Evolutionary conservation across 169 alveolate genomes (phyloP), one percentile per base, ranked within the genome.

Genomic region (Cryptosporidium canis): DNA sequence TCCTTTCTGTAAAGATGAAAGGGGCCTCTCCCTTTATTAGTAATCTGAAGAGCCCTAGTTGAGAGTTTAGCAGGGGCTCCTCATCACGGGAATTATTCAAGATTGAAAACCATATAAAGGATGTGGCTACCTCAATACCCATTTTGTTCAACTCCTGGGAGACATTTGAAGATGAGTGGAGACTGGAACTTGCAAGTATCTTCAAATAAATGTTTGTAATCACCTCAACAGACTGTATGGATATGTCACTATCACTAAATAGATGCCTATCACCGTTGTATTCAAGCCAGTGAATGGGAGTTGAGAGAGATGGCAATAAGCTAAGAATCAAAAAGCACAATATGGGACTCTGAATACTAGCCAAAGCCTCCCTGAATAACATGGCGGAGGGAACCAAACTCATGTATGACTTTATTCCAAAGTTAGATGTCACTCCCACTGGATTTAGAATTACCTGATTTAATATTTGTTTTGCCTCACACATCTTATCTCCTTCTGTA

Each of bases 271-370:
- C 72, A 3, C 71, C 72, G 11, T 21, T 21, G 37, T 27, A 48
- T 14, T 43, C 55, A 16, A 77, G 43, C 87, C 87, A 77, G 11
- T 56, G 87, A 56, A 48, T 48, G 11, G 87, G 87, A 24, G 87
- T 56, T 9, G 77, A 55, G n/a, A 77, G 64, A 29, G 87, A 41
- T 21, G 87, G 65, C 1, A 53, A 33, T 14, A 77, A 41, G 31
- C 77, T 55, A 24, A 41, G 16, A 12, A 77, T 44, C 8, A 77
- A 37, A 58, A 77, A 77, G 7, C 63, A 41, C n/a, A 77, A 16
- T 4, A 77, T 7, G 7, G 87, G 87, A 58, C 29, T 56, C 18
- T 77, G 61, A 37, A 77, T 77, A 3, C 24, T 39, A 11, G 35
- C 43, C 8, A 77, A 45, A 39, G 72, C 70, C 14, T 61, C 72